A percentile compares a stretch with the other conserved stretches of the same genome.
phyloP scores from a whole-genome alignment of 805 yeast species.

The Saccharomycopsis schoenii region DNA sequence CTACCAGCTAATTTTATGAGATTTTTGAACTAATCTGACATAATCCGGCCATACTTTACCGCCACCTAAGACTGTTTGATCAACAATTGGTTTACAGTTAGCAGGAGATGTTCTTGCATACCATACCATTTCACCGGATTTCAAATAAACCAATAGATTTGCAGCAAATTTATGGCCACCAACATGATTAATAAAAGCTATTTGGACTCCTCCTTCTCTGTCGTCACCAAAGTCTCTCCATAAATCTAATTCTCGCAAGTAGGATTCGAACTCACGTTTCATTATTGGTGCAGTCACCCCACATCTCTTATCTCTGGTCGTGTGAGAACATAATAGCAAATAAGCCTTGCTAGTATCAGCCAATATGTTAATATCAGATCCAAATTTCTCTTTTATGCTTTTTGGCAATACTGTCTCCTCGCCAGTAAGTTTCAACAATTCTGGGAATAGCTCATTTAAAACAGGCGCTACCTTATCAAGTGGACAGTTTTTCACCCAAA shows the following conservation, averaged over 20 bases:
- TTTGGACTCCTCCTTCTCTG: constrained; percentile 64
- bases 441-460: constrained; percentile 35
- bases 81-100: constrained; percentile 63
- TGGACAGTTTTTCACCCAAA: constrained; percentile 50
- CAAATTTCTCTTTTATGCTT: constrained; percentile 2
- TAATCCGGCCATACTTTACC: constrained; percentile 63
- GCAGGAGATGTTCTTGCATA: constrained; percentile 76
- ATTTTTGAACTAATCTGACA: constrained; percentile 49
- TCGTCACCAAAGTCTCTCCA: constrained; percentile 71
- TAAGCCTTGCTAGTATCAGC: constrained; percentile 35
- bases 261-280: constrained; percentile 66
- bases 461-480: constrained; percentile 34
- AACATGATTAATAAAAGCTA: constrained; percentile 70
- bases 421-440: constrained; percentile 29
- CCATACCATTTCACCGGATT: constrained; percentile 75
- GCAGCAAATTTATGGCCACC: constrained; percentile 97
- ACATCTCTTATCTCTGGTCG: constrained; percentile 85
- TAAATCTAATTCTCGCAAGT: constrained; percentile 60
- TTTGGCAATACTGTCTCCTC: constrained; percentile 17
- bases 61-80: constrained; percentile 61
- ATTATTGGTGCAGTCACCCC: constrained; percentile 90
- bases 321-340: constrained; percentile 79
- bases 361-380: constrained; percentile 27
- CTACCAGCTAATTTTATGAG: constrained; percentile 9
- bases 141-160: constrained; percentile 68